A percentile compares a stretch with the other conserved stretches of the same genome.
Conservation (phyloP, 169 alveolate species). For the Hammondia hammondi region DNA sequence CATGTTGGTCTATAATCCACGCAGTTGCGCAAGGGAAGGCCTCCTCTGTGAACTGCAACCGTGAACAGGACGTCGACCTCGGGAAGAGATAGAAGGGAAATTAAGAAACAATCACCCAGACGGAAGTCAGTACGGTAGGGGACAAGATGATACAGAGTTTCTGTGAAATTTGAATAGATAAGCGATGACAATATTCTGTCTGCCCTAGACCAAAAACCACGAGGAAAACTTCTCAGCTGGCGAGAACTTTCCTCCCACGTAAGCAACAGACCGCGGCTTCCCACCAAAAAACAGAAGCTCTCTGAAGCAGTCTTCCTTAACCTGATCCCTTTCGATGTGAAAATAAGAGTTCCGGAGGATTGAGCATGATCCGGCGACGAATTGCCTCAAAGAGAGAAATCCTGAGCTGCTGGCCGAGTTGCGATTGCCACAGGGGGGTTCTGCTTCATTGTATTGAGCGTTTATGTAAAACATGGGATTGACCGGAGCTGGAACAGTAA, state of each 20-base stretch:
- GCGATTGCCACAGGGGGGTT: slow-evolving; percentile 39
- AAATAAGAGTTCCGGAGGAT: not conserved
- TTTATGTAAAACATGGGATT: slow-evolving; percentile 55
- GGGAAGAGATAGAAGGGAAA: too few relatives aligned
- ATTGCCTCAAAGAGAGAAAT: not conserved
- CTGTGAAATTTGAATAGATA: too few relatives aligned
- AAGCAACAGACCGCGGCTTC: not conserved
- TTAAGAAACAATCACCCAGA: too few relatives aligned
- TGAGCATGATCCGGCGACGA: not conserved
- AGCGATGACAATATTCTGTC: not conserved
- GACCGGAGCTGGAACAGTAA: slow-evolving; percentile 34
- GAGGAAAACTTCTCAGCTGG: slow-evolving; percentile 9
- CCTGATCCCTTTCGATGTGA: slow-evolving; percentile 8
- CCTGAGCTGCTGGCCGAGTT: not conserved
- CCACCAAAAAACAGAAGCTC: not conserved
- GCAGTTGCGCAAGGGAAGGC: too few relatives aligned
- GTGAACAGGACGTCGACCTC: too few relatives aligned
- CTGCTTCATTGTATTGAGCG: slow-evolving; percentile 6
- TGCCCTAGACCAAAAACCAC: not conserved
- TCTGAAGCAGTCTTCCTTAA: not conserved
- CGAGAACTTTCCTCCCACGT: not conserved
- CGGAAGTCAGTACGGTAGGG: too few relatives aligned
- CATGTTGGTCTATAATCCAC: too few relatives aligned
- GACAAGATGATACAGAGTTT: too few relatives aligned
- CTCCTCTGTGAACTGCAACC: too few relatives aligned